Evolutionary conservation across 139 green algal genomes (phyloP).

Genomic region (Micromonas pusilla): DNA sequence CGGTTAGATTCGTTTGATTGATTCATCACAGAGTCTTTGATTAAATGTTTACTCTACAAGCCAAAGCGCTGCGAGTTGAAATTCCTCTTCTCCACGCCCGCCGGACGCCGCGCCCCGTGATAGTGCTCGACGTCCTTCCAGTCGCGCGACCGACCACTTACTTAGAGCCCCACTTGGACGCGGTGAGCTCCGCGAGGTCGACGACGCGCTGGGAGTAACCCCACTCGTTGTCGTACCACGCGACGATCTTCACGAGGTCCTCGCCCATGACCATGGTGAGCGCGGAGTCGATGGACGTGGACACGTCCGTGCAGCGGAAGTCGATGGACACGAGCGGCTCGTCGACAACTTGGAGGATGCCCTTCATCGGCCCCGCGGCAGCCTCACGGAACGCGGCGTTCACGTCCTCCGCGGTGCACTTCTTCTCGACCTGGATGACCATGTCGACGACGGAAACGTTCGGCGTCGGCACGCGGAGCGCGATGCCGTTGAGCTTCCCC

Average conservation of each 20-base stretch:
- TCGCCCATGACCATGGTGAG: slow-evolving; percentile 61
- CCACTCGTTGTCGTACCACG: slow-evolving; percentile 55
- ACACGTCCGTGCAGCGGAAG: slow-evolving; percentile 51
- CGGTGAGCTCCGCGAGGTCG: slow-evolving; percentile 49
- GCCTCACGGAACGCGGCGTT: slow-evolving; percentile 51
- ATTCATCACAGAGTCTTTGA: not conserved
- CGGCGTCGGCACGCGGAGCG: slow-evolving; percentile 53
- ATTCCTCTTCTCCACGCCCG: too few species aligned
- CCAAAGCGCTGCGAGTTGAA: too few species aligned
- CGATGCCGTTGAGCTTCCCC: slow-evolving; percentile 60
- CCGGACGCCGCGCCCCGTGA: too few species aligned
- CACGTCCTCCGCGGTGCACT: slow-evolving; percentile 50
- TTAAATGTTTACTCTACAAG: not conserved
- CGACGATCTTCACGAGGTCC: slow-evolving; percentile 52
- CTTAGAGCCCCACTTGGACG: slow-evolving; percentile 37
- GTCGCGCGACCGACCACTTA: too few species aligned
- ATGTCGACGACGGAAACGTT: slow-evolving; percentile 59
- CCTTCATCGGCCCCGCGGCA: slow-evolving; percentile 40
- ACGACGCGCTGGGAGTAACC: slow-evolving; percentile 55
- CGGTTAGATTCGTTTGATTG: too few species aligned
- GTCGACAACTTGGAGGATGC: slow-evolving; percentile 43
- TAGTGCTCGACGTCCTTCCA: too few species aligned
- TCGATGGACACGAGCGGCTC: slow-evolving; percentile 55
- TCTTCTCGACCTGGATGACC: slow-evolving; percentile 61
- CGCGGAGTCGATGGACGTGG: slow-evolving; percentile 49